Conservation (phyloP, 495 filamentous ascomycete genomes). For the Aspergillus affinis region DNA sequence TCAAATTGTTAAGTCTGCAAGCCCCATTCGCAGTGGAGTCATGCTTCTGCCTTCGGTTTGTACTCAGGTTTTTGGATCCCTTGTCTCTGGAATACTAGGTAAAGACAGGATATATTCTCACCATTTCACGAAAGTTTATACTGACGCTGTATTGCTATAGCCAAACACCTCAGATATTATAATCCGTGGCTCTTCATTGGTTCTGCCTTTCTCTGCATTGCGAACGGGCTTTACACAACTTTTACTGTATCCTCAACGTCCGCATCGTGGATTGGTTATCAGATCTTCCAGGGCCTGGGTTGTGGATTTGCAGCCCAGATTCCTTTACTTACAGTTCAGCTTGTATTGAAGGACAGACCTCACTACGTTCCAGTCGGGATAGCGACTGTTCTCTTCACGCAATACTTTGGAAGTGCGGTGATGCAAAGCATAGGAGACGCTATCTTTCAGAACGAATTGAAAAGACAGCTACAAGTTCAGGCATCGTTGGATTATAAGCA, state of each 20-base stretch:
- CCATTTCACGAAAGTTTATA: not conserved
- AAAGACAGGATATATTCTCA: not conserved
- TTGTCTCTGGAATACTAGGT: constrained; percentile 14
- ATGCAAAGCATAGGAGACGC: constrained; percentile 7
- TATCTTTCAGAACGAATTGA: constrained; percentile 11
- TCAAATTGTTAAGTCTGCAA: constrained; percentile 31
- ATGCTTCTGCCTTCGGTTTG: constrained; percentile 19
- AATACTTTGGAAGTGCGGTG: constrained; percentile 24
- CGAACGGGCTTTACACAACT: constrained; percentile 28
- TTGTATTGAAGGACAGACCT: too few relatives aligned
- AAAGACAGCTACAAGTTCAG: not conserved
- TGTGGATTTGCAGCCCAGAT: constrained; percentile 58
- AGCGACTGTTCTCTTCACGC: constrained; percentile 58
- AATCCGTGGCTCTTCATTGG: constrained; percentile 32
- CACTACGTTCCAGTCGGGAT: too few relatives aligned
- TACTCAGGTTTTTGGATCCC: constrained; percentile 8
- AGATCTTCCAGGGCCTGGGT: constrained; percentile 34
- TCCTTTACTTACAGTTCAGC: constrained; percentile 56
- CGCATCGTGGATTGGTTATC: constrained; percentile 27
- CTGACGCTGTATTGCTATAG: constrained; percentile 3
- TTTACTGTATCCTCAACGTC: constrained; percentile 35
- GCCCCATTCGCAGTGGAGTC: constrained; percentile 27
- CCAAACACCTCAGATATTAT: constrained; percentile 30
- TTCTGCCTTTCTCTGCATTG: constrained; percentile 28
- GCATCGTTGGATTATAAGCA: constrained; percentile 3